Evolutionary conservation across 2,329 filamentous ascomycete species (phyloP).

Genomic region (Parafenestella ontariensis): DNA sequence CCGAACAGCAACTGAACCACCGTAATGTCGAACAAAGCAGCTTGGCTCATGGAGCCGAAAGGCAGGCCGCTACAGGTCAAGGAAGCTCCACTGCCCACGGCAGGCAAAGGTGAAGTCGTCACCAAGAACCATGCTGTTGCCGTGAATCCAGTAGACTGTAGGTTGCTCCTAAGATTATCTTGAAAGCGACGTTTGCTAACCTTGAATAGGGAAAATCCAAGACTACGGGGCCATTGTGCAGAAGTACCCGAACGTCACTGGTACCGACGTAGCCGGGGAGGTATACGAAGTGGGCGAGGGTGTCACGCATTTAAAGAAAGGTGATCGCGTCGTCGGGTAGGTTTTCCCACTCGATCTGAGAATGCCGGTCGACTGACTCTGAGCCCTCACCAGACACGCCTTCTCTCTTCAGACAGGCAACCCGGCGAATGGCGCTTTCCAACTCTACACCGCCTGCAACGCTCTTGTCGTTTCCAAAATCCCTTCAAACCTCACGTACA

Average conservation of each 20-base stretch:
- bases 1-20: not conserved
- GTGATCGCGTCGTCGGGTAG: constrained; percentile 54
- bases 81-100: constrained; percentile 36
- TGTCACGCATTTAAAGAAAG: constrained; percentile 54
- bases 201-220: constrained; percentile 37
- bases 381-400: constrained; percentile 24
- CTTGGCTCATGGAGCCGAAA: constrained; percentile 40
- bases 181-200: constrained; percentile 6
- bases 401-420: constrained; percentile 33
- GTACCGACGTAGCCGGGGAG: constrained; percentile 55
- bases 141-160: constrained; percentile 44
- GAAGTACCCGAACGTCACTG: constrained; percentile 46
- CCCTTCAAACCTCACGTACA: constrained; percentile 49
- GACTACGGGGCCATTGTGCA: constrained; percentile 46
- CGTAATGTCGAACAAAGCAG: constrained; percentile 43
- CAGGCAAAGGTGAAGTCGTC: constrained; percentile 41
- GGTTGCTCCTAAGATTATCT: not conserved
- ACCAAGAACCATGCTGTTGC: constrained; percentile 45
- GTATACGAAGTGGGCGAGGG: constrained; percentile 55
- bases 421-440: constrained; percentile 40
- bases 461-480: constrained; percentile 47
- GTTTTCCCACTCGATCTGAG: too few relatives aligned
- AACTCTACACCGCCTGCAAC: constrained; percentile 42
- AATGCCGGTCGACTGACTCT: constrained; percentile 8
- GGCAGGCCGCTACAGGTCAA: constrained; percentile 38